A percentile compares a stretch with the other conserved stretches of the same genome.
These are phyloP conservation scores for Termitomyces heimii DNA, from an alignment of 768 basidiomycete genomes.

Conservation along the genomic window DNA sequence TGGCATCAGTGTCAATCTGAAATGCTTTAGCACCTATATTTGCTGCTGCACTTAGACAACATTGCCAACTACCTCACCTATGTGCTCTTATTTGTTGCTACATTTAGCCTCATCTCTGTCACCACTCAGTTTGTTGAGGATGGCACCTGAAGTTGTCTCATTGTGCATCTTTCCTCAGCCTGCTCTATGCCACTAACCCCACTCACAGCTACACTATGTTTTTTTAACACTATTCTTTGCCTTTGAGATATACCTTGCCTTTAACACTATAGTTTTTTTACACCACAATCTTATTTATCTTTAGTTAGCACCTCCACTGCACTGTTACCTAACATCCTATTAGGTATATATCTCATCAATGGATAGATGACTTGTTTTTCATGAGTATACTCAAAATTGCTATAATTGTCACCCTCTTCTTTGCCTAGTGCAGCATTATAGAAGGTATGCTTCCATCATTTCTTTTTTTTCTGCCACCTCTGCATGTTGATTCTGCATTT, in stretches of 20 bases:
- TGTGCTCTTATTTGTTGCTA: conserved; percentile 60
- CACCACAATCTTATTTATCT: conserved; percentile 71
- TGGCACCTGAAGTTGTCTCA: conserved; percentile 66
- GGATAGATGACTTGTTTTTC: conserved; percentile 83
- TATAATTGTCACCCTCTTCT: conserved; percentile 58
- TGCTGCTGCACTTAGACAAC: conserved; percentile 63
- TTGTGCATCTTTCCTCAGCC: conserved; percentile 32
- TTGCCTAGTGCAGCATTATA: conserved; percentile 89
- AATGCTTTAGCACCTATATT: conserved; percentile 73
- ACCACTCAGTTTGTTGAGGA: conserved; percentile 92
- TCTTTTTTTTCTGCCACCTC: too few relatives aligned
- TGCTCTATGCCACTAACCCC: too few relatives aligned
- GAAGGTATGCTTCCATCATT: conserved; percentile 56
- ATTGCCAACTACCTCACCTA: conserved; percentile 76
- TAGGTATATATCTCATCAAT: conserved; percentile 57
- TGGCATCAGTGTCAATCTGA: conserved; percentile 78
- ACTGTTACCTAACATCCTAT: background rate
- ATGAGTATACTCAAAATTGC: conserved; percentile 81
- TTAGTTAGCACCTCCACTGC: conserved; percentile 41
- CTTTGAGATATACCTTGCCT: conserved; percentile 74
- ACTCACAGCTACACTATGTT: conserved; percentile 53
- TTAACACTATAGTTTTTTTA: conserved; percentile 79
- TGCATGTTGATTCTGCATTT: too few relatives aligned
- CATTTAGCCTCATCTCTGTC: conserved; percentile 72
- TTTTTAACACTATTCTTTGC: conserved; percentile 57